Percentiles rank a stretch among this genome's conserved stretches.
phyloP scores from a whole-genome alignment of 2,329 filamentous ascomycete species.

The Sporothrix globosa region DNA sequence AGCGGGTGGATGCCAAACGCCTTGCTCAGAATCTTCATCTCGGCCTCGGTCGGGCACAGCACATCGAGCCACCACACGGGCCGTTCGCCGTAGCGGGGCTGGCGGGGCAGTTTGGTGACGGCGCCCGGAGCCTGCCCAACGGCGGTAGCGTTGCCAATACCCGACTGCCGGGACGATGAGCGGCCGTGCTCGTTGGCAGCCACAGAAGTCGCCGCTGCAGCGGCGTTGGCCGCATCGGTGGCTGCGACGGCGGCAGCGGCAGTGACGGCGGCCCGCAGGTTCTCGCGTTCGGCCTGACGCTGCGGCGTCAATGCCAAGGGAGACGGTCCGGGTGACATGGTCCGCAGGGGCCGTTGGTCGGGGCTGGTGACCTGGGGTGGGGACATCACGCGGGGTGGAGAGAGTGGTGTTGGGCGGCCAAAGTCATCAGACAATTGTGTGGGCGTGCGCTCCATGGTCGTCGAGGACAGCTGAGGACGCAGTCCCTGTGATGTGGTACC shows the following conservation, averaged over 20 bases:
- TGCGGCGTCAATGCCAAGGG: slow-evolving; percentile 38
- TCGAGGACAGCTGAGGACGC: neutral
- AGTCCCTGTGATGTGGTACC: neutral
- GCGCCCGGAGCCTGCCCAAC: neutral
- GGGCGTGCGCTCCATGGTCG: slow-evolving; percentile 9
- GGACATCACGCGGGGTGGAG: neutral
- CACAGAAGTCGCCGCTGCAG: neutral
- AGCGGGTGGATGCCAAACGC: slow-evolving; percentile 94
- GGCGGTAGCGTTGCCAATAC: neutral
- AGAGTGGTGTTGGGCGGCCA: slow-evolving; percentile 13
- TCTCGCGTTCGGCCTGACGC: slow-evolving; percentile 25
- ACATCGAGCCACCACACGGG: slow-evolving; percentile 98
- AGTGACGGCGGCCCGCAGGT: slow-evolving; percentile 31
- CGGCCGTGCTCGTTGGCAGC: slow-evolving; percentile 11
- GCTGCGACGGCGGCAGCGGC: slow-evolving; percentile 11
- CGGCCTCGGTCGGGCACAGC: slow-evolving; percentile 83
- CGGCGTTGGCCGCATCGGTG: slow-evolving; percentile 7
- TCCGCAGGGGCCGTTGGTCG: neutral
- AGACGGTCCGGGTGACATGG: slow-evolving; percentile 1
- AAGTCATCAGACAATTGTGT: slow-evolving; percentile 24
- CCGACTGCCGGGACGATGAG: slow-evolving; percentile 11
- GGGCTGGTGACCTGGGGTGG: slow-evolving; percentile 1
- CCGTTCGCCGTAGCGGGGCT: slow-evolving; percentile 69
- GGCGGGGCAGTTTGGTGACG: slow-evolving; percentile 31
- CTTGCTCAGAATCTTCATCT: slow-evolving; percentile 93